Conservation (phyloP, 495 filamentous ascomycete genomes). For the Aspergillus carlsbadensis region DNA sequence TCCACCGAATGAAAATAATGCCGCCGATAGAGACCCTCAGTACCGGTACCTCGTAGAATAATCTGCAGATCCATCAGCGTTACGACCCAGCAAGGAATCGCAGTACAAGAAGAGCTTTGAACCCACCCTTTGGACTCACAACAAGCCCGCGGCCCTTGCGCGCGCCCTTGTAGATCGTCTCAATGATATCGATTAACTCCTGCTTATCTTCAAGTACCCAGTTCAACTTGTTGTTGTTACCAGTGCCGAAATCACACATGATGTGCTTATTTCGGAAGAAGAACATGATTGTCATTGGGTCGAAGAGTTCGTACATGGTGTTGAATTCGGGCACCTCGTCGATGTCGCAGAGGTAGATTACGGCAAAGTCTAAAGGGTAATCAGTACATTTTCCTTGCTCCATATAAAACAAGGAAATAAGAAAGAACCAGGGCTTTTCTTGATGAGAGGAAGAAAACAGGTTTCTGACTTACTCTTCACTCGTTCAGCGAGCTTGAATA, state of each 20-base stretch:
- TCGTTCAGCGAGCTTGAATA: conserved; percentile 65
- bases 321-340: conserved; percentile 98
- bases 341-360: conserved; percentile 95
- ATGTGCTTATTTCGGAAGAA: conserved; percentile 99
- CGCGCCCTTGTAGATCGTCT: conserved; percentile 95
- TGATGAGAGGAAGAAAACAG: not conserved
- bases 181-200: conserved; percentile 97
- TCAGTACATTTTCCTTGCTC: not conserved
- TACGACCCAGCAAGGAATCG: not conserved
- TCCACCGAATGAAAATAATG: no score
- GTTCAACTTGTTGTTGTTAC: conserved; percentile 98
- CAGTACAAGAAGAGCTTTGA: no score
- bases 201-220: conserved; percentile 98
- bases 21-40: conserved; percentile 31
- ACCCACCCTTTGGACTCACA: conserved; percentile 81
- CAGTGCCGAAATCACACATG: conserved; percentile 97
- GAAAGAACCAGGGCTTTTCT: not conserved
- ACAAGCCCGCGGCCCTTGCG: conserved; percentile 96
- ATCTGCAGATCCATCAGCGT: conserved; percentile 46
- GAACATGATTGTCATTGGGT: conserved; percentile 75
- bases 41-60: conserved; percentile 86
- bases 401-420: no score
- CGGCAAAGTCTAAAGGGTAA: conserved; percentile 52
- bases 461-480: conserved; percentile 40
- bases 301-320: conserved; percentile 83